Evolutionary conservation across 2,329 filamentous ascomycete species (phyloP).

Genomic region (Venturia asperata): DNA sequence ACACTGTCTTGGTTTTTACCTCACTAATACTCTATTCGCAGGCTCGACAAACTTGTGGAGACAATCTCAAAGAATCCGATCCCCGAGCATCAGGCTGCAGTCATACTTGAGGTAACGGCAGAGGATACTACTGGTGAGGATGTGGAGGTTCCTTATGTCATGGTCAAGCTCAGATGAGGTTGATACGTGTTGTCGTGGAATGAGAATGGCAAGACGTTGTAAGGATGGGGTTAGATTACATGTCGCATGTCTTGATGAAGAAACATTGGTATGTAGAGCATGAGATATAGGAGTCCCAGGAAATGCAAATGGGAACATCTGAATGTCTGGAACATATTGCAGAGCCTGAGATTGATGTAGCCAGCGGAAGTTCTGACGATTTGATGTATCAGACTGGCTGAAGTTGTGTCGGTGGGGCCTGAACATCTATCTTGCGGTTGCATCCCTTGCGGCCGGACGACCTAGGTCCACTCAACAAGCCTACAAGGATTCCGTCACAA

Average conservation of each 20-base stretch:
- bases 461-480: too few species aligned
- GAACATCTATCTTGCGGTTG: too few species aligned
- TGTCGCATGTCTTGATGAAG: not conserved
- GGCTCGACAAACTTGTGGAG: conserved; percentile 82
- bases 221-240: not conserved
- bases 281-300: not conserved
- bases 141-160: conserved; percentile 94
- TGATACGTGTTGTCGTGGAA: not conserved
- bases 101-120: conserved; percentile 93
- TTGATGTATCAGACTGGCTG: too few species aligned
- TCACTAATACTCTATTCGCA: conserved; percentile 31
- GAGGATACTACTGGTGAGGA: conserved; percentile 87
- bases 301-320: not conserved
- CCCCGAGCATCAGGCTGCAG: conserved; percentile 83
- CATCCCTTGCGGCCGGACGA: too few species aligned
- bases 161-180: conserved; percentile 57
- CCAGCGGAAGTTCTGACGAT: too few species aligned
- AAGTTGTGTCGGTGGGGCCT: too few species aligned
- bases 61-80: conserved; percentile 87
- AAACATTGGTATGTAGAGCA: not conserved
- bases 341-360: too few species aligned
- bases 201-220: not conserved
- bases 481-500: too few species aligned
- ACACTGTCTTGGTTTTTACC: too few species aligned
- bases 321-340: too few species aligned